Evolutionary conservation across 129 eudicot species (phyloP).

Genomic region (Chrysanthemum seticuspe): DNA sequence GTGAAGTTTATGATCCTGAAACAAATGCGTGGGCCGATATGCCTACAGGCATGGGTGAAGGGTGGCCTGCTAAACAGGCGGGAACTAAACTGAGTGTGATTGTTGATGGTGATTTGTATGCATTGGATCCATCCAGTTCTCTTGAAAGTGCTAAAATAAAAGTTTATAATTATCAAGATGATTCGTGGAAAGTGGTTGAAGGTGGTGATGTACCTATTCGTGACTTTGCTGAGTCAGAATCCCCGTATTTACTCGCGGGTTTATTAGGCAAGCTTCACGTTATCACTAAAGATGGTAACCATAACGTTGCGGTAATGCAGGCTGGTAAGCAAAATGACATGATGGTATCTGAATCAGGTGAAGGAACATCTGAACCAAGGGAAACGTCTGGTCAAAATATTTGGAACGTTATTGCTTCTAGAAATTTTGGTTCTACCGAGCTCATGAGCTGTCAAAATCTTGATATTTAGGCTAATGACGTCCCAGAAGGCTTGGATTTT

Average conservation of each 20-base stretch:
- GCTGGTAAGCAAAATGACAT: conserved; percentile 40
- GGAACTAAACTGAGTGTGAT: conserved; percentile 88
- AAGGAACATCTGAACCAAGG: conserved; percentile 37
- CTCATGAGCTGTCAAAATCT: conserved; percentile 93
- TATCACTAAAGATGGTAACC: conserved; percentile 73
- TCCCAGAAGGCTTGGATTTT: conserved; percentile 3
- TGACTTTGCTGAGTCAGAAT: conserved; percentile 76
- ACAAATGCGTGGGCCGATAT: conserved; percentile 84
- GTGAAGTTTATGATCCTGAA: conserved; percentile 95
- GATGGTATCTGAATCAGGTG: conserved; percentile 24
- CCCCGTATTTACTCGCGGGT: conserved; percentile 43
- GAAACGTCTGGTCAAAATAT: conserved; percentile 32
- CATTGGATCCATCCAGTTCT: conserved; percentile 81
- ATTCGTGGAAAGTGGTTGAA: conserved; percentile 83
- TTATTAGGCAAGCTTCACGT: conserved; percentile 62
- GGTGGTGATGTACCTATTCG: conserved; percentile 81
- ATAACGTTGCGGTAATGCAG: conserved; percentile 73
- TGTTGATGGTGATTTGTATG: conserved; percentile 87
- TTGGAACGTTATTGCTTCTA: conserved; percentile 76
- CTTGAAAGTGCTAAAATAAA: conserved; percentile 85
- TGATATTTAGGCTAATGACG: conserved; percentile 41
- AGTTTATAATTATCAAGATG: conserved; percentile 67
- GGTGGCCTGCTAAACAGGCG: conserved; percentile 99
- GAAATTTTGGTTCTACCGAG: conserved; percentile 65
- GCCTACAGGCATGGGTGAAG: conserved; percentile 99